These are phyloP conservation scores for Microsporum canis DNA, from an alignment of 2,329 filamentous ascomycete genomes.

Conservation along the genomic window DNA sequence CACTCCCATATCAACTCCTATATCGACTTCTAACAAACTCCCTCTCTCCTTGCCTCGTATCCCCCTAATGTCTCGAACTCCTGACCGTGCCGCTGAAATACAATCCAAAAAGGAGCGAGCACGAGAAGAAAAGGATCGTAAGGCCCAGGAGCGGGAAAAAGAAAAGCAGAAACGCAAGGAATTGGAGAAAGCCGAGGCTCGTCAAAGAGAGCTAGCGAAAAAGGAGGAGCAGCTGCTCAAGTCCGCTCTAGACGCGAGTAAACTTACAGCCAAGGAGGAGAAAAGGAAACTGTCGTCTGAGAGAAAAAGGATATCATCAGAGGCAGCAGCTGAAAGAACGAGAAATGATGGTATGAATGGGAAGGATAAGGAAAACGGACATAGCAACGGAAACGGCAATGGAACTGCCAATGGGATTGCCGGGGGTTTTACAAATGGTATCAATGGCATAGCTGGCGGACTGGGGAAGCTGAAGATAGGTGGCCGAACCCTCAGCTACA, in stretches of 20 bases:
- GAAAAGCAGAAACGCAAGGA: constrained; percentile 42
- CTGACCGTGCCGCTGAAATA: constrained; percentile 35
- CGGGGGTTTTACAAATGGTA: constrained; percentile 29
- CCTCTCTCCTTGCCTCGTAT: constrained; percentile 21
- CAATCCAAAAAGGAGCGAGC: constrained; percentile 58
- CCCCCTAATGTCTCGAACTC: constrained; percentile 34
- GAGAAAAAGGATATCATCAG: constrained; percentile 8
- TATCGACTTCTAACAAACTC: background rate
- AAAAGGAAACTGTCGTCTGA: constrained; percentile 27
- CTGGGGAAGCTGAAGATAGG: constrained; percentile 58
- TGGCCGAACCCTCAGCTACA: constrained; percentile 64
- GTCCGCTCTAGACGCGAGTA: constrained; percentile 54
- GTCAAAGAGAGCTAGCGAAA: constrained; percentile 42
- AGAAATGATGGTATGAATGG: background rate
- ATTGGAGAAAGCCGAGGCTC: constrained; percentile 40
- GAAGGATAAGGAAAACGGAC: background rate
- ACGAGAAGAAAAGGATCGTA: constrained; percentile 48
- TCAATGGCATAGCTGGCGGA: constrained; percentile 31
- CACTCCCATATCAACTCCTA: background rate
- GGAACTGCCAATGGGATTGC: constrained; percentile 25
- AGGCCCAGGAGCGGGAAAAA: constrained; percentile 36
- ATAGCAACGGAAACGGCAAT: constrained; percentile 13
- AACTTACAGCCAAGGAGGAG: constrained; percentile 47
- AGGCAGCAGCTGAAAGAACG: background rate
- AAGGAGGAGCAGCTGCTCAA: constrained; percentile 52